Evolutionary conservation across 257 asterid species (phyloP), one percentile per base, ranked within the genome.

Genomic region (Haberlea rhodopensis): DNA sequence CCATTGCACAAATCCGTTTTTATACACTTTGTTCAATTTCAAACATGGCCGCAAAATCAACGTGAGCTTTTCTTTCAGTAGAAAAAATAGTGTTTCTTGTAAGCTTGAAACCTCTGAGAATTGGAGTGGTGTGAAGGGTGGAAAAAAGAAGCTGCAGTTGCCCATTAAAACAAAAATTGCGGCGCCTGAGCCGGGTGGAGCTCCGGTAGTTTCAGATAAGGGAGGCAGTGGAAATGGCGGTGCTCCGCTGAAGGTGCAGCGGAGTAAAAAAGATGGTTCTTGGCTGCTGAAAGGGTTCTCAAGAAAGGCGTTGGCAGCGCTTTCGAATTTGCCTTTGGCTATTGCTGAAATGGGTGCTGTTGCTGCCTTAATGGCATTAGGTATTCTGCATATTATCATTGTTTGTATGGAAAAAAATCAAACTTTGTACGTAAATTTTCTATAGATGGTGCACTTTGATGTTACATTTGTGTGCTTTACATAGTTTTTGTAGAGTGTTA

Each of bases 301-400:
- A 32, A 89, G 74, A 59, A 84, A 71, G 73, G 77, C 75, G 9
- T 58, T 92, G 78, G 58, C 90, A 5, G 53, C 73, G 67, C 85
- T 89, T 63, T 76, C 94, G 9, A 84, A 85, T 81, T 80, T 92
- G 86, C 87, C 91, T 51, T 75, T 89, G 84, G 96, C 96, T 70
- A 76, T 92, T 67, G 71, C 80, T 18, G 97, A 92, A 74, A 89
- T 86, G 97, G 76, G 80, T 58, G 77, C 80, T 19, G 67, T 86
- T 79, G 97, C 96, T 79, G 90, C 71, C 53, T 78, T 92, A 62
- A 82, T 92, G 94, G 94, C 96, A 70, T 65, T 89, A 77, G 99
- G 99, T 92, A 84, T 11, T 27, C 40, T 55, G 16, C 31, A 49
- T 25, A 10, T 29, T 51, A 16, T 16, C 15, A 48, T 65, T 21